Percentiles rank a stretch among this genome's conserved stretches.
Evolutionary conservation across 2,329 filamentous ascomycete species (phyloP).

Genomic region (Diaporthe vexans): DNA sequence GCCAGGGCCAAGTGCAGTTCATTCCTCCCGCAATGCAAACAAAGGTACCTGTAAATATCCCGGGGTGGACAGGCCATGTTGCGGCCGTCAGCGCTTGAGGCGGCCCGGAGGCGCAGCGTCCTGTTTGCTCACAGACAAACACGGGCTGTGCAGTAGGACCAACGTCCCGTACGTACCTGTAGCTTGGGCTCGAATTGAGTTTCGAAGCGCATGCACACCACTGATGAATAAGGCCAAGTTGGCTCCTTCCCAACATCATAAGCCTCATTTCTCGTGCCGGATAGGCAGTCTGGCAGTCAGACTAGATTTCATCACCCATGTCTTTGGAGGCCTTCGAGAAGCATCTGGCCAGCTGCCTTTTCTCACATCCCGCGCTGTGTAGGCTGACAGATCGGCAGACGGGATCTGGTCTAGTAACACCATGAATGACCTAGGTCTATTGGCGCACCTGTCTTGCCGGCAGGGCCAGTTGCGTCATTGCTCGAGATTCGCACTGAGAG

Average conservation of each 20-base stretch:
- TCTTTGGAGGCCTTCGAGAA: slow-evolving; percentile 11
- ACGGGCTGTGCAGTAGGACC: not conserved
- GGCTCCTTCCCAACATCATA: not conserved
- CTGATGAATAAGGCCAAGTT: not conserved
- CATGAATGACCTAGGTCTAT: not conserved
- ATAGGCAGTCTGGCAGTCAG: not conserved
- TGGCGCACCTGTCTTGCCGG: not conserved
- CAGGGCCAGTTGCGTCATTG: slow-evolving; percentile 39
- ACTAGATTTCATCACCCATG: not conserved
- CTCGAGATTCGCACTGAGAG: not conserved
- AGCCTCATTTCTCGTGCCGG: not conserved
- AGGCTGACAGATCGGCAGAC: not conserved
- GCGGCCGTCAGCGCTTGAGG: slow-evolving; percentile 1
- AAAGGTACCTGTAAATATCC: not conserved
- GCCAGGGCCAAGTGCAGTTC: not conserved
- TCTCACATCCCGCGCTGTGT: not conserved
- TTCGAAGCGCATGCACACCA: slow-evolving; percentile 4
- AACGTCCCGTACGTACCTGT: not conserved
- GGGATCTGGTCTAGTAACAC: slow-evolving; percentile 5
- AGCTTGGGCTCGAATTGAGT: slow-evolving; percentile 6
- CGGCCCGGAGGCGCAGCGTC: slow-evolving; percentile 14
- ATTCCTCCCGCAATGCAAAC: not conserved
- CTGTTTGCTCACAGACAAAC: slow-evolving; percentile 17
- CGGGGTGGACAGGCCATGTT: not conserved
- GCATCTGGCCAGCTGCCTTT: not conserved